Conservation (phyloP, 2,329 filamentous ascomycete genomes). For the Pseudocercospora pini-densiflorae region DNA sequence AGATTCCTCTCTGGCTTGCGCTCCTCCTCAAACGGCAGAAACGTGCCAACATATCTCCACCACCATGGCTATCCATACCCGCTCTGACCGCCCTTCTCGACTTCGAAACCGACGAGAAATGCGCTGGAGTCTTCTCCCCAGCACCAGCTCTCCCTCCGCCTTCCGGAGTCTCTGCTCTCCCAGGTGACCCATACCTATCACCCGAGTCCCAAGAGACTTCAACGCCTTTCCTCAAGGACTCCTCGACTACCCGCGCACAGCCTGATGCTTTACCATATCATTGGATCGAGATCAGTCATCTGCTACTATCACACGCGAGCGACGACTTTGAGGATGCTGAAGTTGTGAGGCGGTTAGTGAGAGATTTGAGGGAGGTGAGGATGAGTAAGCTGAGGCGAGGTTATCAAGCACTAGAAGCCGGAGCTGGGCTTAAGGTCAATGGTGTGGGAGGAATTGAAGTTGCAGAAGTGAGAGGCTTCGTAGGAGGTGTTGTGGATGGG, state of each 20-base stretch:
- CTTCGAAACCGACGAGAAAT: slow-evolving; percentile 71
- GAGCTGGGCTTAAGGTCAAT: slow-evolving; percentile 72
- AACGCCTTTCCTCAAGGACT: slow-evolving; percentile 75
- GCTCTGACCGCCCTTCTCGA: slow-evolving; percentile 79
- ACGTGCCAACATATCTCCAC: slow-evolving; percentile 89
- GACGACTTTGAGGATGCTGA: slow-evolving; percentile 81
- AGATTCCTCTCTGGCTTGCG: slow-evolving; percentile 91
- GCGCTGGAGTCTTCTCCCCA: slow-evolving; percentile 74
- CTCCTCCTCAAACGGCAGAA: slow-evolving; percentile 92
- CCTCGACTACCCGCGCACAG: slow-evolving; percentile 71
- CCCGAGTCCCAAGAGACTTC: slow-evolving; percentile 37
- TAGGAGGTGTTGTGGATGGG: slow-evolving; percentile 84
- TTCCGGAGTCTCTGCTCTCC: slow-evolving; percentile 39
- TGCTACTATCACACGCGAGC: slow-evolving; percentile 80
- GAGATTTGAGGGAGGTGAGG: slow-evolving; percentile 84
- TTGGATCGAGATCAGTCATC: slow-evolving; percentile 90
- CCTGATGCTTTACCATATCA: slow-evolving; percentile 83
- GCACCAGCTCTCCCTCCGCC: slow-evolving; percentile 68
- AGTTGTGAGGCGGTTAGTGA: slow-evolving; percentile 72
- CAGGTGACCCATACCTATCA: slow-evolving; percentile 30
- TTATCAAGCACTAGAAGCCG: slow-evolving; percentile 71
- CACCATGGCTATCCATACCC: slow-evolving; percentile 81
- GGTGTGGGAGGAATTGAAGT: slow-evolving; percentile 95
- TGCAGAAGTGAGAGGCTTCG: slow-evolving; percentile 81
- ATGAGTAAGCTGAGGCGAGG: slow-evolving; percentile 86